Evolutionary conservation across 345 rosid genomes (phyloP).

Genomic region (Theobroma cacao): DNA sequence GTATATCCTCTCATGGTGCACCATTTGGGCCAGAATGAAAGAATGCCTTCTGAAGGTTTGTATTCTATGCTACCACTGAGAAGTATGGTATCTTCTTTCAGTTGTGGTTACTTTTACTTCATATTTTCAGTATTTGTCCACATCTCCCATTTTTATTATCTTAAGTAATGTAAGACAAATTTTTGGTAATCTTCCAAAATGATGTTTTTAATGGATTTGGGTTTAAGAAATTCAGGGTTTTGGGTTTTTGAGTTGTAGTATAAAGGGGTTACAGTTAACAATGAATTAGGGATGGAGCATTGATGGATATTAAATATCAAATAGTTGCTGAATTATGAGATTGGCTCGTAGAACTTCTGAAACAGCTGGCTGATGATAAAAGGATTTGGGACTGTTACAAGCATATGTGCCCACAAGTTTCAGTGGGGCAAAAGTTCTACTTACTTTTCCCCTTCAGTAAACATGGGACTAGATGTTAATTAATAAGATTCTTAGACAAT

Average conservation of each 20-base stretch:
- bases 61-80: neutral
- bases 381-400: neutral
- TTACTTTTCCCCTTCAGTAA: neutral
- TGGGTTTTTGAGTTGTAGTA: neutral
- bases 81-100: neutral
- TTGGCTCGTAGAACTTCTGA: conserved; percentile 2
- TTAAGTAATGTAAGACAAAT: neutral
- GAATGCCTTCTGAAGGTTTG: conserved; percentile 55
- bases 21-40: conserved; percentile 40
- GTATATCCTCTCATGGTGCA: conserved; percentile 48
- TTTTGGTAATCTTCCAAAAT: neutral
- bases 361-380: neutral
- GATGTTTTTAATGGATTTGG: neutral
- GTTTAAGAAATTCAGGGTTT: neutral
- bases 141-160: neutral
- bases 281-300: neutral
- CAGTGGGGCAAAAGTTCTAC: neutral
- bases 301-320: neutral
- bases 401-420: neutral
- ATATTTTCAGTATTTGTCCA: neutral
- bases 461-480: neutral
- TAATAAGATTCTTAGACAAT: neutral
- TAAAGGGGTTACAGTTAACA: neutral
- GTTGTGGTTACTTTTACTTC: neutral
- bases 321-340: neutral